Evolutionary conservation across 108 stramenopile genomes (phyloP), one percentile per base, ranked within the genome.

Genomic region (Stephanodiscus minutulus): DNA sequence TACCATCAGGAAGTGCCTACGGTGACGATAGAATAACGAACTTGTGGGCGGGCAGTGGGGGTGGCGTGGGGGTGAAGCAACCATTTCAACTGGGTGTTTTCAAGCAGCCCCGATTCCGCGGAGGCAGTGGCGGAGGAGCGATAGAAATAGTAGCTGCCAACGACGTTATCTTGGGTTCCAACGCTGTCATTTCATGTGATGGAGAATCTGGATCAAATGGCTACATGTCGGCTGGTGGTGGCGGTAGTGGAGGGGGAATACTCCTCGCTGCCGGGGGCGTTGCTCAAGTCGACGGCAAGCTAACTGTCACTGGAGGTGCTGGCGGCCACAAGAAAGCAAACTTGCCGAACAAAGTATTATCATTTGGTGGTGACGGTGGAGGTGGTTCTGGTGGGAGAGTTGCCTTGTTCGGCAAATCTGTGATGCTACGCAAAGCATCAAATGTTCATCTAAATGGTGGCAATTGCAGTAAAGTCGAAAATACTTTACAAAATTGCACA

Each of bases 41-140:
- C 64, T 65, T 85, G 17, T 21, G 67, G 21, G 84, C 81, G 55
- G 87, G 87, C 15, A 76, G 73, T 52, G 87, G 87, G 52, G 87
- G 87, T n/a, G 73, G 58, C 22, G 83, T 86, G 37, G 76, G 82
- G n/a, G 69, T 61, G 15, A 59, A 47, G 2, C 61, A 83, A 28
- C 88, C 85, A 17, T 88, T 85, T 74, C 70, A 76, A 31, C 61
- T 79, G 17, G 70, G 59, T 63, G 18, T 67, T 21, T 81, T 77
- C 52, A 71, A 61, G 29, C 25, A 56, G 31, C 66, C 85, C 27
- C 33, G 77, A 25, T 87, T 85, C 8, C 50, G 85, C 15, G 91
- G 89, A n/a, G 91, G 91, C 6, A 84, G 81, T 56, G 91, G 89
- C 6, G 91, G 91, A 15, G 91, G 91, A 20, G 91, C 91, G n/a